phyloP scores from a whole-genome alignment of 2,329 filamentous ascomycete species.

The Colletotrichum somersetense region DNA sequence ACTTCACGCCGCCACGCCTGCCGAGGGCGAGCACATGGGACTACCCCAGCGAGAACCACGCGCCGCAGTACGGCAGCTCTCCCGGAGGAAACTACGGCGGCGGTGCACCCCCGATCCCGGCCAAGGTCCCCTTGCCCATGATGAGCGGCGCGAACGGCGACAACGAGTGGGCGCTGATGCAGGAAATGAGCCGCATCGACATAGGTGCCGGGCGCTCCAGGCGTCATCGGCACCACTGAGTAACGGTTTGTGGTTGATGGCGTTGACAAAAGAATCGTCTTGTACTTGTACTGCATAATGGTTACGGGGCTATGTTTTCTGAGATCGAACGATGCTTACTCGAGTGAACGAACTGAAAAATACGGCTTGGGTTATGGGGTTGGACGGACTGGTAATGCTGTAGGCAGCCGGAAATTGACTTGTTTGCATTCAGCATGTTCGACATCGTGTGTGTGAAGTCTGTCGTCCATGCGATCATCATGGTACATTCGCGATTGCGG shows the following conservation, averaged over 20 bases:
- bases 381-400: slow-evolving; percentile 21
- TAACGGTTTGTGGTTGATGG: slow-evolving; percentile 11
- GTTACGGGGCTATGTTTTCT: slow-evolving; percentile 22
- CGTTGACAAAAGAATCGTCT: background rate
- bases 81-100: slow-evolving; percentile 45
- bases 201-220: slow-evolving; percentile 72
- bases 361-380: slow-evolving; percentile 22
- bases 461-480: background rate
- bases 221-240: slow-evolving; percentile 60
- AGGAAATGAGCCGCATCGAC: slow-evolving; percentile 78
- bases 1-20: slow-evolving; percentile 58
- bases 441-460: background rate
- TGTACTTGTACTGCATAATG: slow-evolving; percentile 33
- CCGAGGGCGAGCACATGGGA: slow-evolving; percentile 66
- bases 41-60: slow-evolving; percentile 65
- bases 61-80: slow-evolving; percentile 52
- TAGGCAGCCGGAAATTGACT: slow-evolving; percentile 29
- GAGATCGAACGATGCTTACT: slow-evolving; percentile 8
- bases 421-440: background rate
- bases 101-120: slow-evolving; percentile 71
- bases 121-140: slow-evolving; percentile 73
- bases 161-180: slow-evolving; percentile 71
- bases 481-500: background rate
- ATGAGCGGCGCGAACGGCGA: slow-evolving; percentile 59
- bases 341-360: slow-evolving; percentile 11